Evolutionary conservation across 169 alveolate genomes (phyloP).

Genomic region (Plasmodium knowlesi): DNA sequence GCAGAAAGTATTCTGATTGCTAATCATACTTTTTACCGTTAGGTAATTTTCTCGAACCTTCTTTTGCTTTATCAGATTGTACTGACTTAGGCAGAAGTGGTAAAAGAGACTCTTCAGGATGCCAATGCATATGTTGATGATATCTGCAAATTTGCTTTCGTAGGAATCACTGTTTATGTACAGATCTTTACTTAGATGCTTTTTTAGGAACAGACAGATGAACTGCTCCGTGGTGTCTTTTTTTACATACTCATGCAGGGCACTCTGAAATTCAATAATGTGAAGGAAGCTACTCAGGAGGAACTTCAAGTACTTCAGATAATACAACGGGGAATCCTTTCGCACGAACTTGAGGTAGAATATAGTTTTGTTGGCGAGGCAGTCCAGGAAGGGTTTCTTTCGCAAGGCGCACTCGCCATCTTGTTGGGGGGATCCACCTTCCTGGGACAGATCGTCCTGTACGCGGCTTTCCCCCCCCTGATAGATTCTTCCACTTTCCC

Average conservation of each 20-base stretch:
- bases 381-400: conserved; percentile 2
- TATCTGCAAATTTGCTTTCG: conserved; percentile 17
- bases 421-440: not conserved
- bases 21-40: conserved; percentile 37
- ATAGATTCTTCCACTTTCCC: not conserved
- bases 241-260: conserved; percentile 36
- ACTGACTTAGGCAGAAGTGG: conserved; percentile 61
- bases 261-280: conserved; percentile 54
- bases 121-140: conserved; percentile 26
- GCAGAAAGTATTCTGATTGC: not conserved
- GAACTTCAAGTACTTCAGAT: conserved; percentile 34
- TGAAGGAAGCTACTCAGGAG: conserved; percentile 16
- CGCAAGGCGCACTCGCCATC: not conserved
- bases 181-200: conserved; percentile 10
- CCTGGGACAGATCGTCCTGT: not conserved
- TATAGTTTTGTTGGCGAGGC: conserved; percentile 23
- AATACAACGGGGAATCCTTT: not conserved
- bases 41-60: conserved; percentile 59
- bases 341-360: conserved; percentile 32
- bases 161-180: conserved; percentile 1
- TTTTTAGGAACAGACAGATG: conserved; percentile 42
- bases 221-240: conserved; percentile 40
- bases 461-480: not conserved
- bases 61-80: conserved; percentile 47
- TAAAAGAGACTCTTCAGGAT: conserved; percentile 35